Conservation (phyloP, 352 stramenopile species). For the Pythium sp. region DNA sequence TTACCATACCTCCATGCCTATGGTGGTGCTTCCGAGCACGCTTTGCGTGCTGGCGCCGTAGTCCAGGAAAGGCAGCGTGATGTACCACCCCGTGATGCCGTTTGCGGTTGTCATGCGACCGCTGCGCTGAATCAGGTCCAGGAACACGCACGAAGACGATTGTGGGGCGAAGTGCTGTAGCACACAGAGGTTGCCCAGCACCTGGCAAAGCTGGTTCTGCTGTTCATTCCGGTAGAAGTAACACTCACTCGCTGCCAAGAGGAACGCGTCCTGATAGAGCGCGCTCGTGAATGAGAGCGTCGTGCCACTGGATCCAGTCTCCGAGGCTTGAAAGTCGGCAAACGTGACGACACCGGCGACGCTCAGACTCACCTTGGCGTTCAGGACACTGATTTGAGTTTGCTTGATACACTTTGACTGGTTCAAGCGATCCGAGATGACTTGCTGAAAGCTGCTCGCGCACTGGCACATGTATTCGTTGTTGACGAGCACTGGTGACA, state of each 20-base stretch:
- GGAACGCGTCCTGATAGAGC: slow-evolving; percentile 80
- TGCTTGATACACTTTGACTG: slow-evolving; percentile 41
- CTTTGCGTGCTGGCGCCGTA: slow-evolving; percentile 61
- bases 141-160: slow-evolving; percentile 64
- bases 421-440: slow-evolving; percentile 38
- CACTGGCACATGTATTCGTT: slow-evolving; percentile 54
- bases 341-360: slow-evolving; percentile 35
- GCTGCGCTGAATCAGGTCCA: slow-evolving; percentile 68
- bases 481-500: slow-evolving; percentile 46
- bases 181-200: slow-evolving; percentile 91
- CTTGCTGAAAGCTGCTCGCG: slow-evolving; percentile 44
- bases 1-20: slow-evolving; percentile 66
- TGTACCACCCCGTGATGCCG: slow-evolving; percentile 57
- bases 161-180: slow-evolving; percentile 85
- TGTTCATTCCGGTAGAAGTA: slow-evolving; percentile 82
- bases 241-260: slow-evolving; percentile 69
- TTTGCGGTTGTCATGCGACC: slow-evolving; percentile 44
- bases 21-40: slow-evolving; percentile 59
- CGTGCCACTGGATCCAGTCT: slow-evolving; percentile 28
- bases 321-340: slow-evolving; percentile 36
- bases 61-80: slow-evolving; percentile 87
- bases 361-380: slow-evolving; percentile 43
- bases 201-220: slow-evolving; percentile 80
- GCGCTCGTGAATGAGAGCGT: slow-evolving; percentile 43
- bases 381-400: slow-evolving; percentile 46